Conservation (phyloP, 2,329 filamentous ascomycete genomes). For the Ascosphaera acerosa region DNA sequence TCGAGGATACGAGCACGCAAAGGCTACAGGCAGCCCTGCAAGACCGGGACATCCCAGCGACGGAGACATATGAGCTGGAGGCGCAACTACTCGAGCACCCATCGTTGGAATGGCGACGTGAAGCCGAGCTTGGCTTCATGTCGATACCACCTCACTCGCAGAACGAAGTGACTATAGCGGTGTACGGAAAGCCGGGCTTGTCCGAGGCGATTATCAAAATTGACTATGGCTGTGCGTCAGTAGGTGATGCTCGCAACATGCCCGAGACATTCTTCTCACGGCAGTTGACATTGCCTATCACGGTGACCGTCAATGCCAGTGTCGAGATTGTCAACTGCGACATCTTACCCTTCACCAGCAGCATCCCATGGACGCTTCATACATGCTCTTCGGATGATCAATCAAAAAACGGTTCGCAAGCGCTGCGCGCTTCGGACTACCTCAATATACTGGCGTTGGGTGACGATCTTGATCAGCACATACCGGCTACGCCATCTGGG, state of each 20-base stretch:
- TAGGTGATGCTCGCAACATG: slow-evolving; percentile 46
- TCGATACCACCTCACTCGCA: slow-evolving; percentile 42
- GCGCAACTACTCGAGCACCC: slow-evolving; percentile 50
- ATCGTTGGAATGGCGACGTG: slow-evolving; percentile 32
- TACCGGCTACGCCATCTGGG: no score
- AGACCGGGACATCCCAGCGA: slow-evolving; percentile 50
- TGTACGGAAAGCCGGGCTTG: slow-evolving; percentile 64
- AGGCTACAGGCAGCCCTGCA: slow-evolving; percentile 49
- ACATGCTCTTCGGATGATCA: no score
- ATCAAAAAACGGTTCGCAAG: no score
- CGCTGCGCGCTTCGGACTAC: no score
- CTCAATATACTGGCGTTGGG: no score
- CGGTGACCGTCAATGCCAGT: slow-evolving; percentile 77
- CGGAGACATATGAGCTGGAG: slow-evolving; percentile 70
- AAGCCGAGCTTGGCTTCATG: slow-evolving; percentile 21
- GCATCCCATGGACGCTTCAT: slow-evolving; percentile 44
- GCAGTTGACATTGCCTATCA: slow-evolving; percentile 55
- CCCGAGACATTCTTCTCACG: slow-evolving; percentile 58
- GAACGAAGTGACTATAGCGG: slow-evolving; percentile 54
- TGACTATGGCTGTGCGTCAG: slow-evolving; percentile 60
- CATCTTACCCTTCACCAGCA: slow-evolving; percentile 43
- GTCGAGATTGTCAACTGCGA: slow-evolving; percentile 63
- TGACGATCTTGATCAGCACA: no score
- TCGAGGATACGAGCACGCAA: slow-evolving; percentile 64
- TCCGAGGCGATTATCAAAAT: slow-evolving; percentile 58